These are phyloP conservation scores for Grosmannia clavigera DNA, from an alignment of 2,329 filamentous ascomycete species.

Conservation along the genomic window DNA sequence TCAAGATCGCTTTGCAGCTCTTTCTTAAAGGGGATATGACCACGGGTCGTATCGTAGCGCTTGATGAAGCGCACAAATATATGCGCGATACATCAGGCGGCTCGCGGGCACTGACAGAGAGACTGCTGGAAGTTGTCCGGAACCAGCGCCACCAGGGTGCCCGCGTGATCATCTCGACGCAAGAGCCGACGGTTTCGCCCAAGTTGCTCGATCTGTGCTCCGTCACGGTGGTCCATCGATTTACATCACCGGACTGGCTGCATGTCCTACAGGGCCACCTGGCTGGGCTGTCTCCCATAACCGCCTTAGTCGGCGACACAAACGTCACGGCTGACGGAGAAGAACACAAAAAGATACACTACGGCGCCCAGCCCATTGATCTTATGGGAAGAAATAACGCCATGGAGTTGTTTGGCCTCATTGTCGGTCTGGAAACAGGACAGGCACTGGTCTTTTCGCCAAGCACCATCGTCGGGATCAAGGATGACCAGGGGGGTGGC, in stretches of 20 bases:
- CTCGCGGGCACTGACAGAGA: conserved; percentile 45
- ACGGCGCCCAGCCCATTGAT: conserved; percentile 4
- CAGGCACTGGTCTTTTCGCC: conserved; percentile 36
- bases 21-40: conserved; percentile 44
- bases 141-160: conserved; percentile 58
- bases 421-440: conserved; percentile 29
- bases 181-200: conserved; percentile 62
- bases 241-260: conserved; percentile 31
- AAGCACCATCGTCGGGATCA: conserved; percentile 25
- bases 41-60: conserved; percentile 48
- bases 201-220: conserved; percentile 59
- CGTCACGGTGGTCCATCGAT: conserved; percentile 60
- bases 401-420: conserved; percentile 26
- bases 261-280: conserved; percentile 17
- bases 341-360: not conserved
- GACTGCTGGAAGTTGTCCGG: conserved; percentile 50
- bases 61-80: conserved; percentile 74
- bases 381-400: conserved; percentile 13
- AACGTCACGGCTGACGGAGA: not conserved
- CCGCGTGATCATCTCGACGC: conserved; percentile 60
- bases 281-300: conserved; percentile 16
- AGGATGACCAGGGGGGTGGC: not conserved
- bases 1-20: conserved; percentile 56
- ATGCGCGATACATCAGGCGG: conserved; percentile 43
- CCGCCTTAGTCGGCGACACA: not conserved